Conservation (phyloP, 2,329 filamentous ascomycete species). For the Mollisiaceae sp. region DNA sequence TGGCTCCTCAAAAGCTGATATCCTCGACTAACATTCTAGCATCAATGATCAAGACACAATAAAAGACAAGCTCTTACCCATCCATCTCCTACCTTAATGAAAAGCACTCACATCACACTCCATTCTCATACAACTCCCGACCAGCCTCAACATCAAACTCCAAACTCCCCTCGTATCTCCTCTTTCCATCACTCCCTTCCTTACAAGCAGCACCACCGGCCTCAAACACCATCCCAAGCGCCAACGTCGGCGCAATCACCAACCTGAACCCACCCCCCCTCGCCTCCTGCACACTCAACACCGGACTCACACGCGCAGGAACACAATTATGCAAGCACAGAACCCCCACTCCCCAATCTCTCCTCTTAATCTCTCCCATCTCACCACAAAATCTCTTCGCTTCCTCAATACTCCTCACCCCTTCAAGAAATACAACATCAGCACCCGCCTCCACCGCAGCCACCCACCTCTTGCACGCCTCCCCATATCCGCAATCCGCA, state of each 20-base stretch:
- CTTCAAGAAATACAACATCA: conserved; percentile 66
- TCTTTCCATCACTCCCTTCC: conserved; percentile 45
- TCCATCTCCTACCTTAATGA: not conserved
- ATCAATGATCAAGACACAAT: too few species aligned
- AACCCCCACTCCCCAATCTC: too few species aligned
- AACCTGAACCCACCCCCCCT: conserved; percentile 61
- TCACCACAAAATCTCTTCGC: conserved; percentile 50
- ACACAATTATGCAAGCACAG: conserved; percentile 26
- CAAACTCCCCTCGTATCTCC: conserved; percentile 33
- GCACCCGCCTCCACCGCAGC: conserved; percentile 59
- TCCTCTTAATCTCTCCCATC: too few species aligned
- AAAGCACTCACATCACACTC: not conserved
- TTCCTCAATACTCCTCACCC: conserved; percentile 56
- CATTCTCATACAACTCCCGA: conserved; percentile 15
- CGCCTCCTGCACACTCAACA: conserved; percentile 57
- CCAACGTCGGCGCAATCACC: conserved; percentile 60
- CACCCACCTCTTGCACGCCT: conserved; percentile 55
- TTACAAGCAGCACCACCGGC: conserved; percentile 48
- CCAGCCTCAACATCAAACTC: conserved; percentile 20
- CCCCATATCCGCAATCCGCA: conserved; percentile 61
- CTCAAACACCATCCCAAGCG: conserved; percentile 53
- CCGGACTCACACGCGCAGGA: conserved; percentile 54
- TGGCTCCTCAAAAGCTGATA: too few species aligned
- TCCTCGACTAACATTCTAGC: too few species aligned
- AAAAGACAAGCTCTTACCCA: too few species aligned